These are phyloP conservation scores for Martiniozyma abietophila DNA, from an alignment of 805 yeast species.

Conservation along the genomic window DNA sequence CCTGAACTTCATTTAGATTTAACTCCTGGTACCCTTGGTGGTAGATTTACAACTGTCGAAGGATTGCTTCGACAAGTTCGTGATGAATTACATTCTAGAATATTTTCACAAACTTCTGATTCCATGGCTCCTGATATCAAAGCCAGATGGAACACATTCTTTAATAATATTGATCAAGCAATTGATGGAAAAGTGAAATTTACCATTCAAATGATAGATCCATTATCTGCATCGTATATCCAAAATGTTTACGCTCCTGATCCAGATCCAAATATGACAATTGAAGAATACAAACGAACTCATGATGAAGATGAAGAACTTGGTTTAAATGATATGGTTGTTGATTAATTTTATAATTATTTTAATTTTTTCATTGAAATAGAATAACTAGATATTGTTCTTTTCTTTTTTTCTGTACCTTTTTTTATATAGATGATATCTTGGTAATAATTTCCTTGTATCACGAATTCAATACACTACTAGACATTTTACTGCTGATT, in stretches of 20 bases:
- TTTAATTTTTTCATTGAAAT: too few species aligned
- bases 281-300: slow-evolving; percentile 87
- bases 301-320: slow-evolving; percentile 83
- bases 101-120: slow-evolving; percentile 79
- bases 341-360: slow-evolving; percentile 1
- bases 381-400: too few species aligned
- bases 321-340: slow-evolving; percentile 55
- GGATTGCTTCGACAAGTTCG: slow-evolving; percentile 83
- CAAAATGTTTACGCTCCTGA: slow-evolving; percentile 99
- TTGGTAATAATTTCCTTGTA: too few species aligned
- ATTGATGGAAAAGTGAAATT: slow-evolving; percentile 72
- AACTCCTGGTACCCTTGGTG: slow-evolving; percentile 95
- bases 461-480: too few species aligned
- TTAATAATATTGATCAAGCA: slow-evolving; percentile 67
- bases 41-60: slow-evolving; percentile 94
- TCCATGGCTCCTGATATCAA: slow-evolving; percentile 78
- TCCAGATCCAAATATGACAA: slow-evolving; percentile 88
- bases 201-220: slow-evolving; percentile 87
- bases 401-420: too few species aligned
- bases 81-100: slow-evolving; percentile 81
- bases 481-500: too few species aligned
- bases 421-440: too few species aligned
- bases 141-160: slow-evolving; percentile 75
- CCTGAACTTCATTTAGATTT: slow-evolving; percentile 89
- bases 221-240: slow-evolving; percentile 88